A percentile compares a stretch with the other conserved stretches of the same genome.
Conservation (phyloP, 495 filamentous ascomycete species). For the Aspergillus diversus region DNA sequence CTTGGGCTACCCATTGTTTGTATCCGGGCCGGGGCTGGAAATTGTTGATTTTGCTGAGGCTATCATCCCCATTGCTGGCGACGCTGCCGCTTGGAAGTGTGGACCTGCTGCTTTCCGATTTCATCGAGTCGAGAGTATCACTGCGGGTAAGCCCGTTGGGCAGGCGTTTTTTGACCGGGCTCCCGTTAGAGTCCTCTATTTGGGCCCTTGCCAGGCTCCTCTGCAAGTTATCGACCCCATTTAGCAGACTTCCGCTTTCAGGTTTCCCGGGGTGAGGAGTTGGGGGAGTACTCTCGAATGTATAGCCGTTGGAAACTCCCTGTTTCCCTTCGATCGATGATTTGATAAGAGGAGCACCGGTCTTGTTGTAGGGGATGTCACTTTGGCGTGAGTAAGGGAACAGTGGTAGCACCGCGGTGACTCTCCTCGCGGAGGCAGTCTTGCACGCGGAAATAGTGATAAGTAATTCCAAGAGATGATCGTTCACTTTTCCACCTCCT, state of each 20-base stretch:
- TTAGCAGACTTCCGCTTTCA: slow-evolving; percentile 63
- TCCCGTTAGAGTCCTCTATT: slow-evolving; percentile 55
- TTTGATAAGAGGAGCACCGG: slow-evolving; percentile 83
- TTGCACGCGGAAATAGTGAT: slow-evolving; percentile 98
- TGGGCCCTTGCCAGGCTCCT: slow-evolving; percentile 66
- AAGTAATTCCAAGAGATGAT: slow-evolving; percentile 92
- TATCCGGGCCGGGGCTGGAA: slow-evolving; percentile 91
- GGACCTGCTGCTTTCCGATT: slow-evolving; percentile 43
- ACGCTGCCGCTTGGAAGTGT: slow-evolving; percentile 38
- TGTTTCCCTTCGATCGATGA: slow-evolving; percentile 53
- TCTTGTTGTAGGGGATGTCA: slow-evolving; percentile 94
- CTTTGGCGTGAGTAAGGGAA: slow-evolving; percentile 96
- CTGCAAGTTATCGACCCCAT: slow-evolving; percentile 65
- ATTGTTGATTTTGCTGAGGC: slow-evolving; percentile 50
- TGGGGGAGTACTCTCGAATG: slow-evolving; percentile 88
- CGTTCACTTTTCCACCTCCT: slow-evolving; percentile 88
- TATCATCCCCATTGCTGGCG: slow-evolving; percentile 52
- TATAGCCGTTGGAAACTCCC: slow-evolving; percentile 65
- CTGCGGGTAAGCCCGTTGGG: slow-evolving; percentile 53
- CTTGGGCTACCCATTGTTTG: slow-evolving; percentile 98
- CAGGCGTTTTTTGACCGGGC: slow-evolving; percentile 45
- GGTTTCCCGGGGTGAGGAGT: slow-evolving; percentile 74
- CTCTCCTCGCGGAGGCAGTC: slow-evolving; percentile 86
- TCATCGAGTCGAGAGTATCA: slow-evolving; percentile 64
- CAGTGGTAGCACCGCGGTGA: slow-evolving; percentile 91